phyloP scores from a whole-genome alignment of 257 asterid genomes.

The Fraxinus quadrangulata region DNA sequence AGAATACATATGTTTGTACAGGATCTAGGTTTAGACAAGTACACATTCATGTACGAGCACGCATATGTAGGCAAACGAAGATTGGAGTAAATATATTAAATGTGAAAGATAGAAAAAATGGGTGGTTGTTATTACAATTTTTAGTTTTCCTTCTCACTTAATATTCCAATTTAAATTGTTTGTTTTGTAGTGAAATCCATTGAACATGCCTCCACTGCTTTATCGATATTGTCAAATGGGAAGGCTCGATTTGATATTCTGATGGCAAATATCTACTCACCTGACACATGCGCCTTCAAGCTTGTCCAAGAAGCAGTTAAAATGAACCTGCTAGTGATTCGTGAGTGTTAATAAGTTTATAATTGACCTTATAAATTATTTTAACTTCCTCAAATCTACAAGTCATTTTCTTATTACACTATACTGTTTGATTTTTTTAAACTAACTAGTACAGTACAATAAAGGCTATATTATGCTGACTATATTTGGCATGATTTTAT shows the following conservation, averaged over 20 bases:
- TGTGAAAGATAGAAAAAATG: too few relatives aligned
- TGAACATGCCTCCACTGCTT: conserved; percentile 7
- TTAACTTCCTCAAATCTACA: neutral
- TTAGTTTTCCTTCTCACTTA: too few relatives aligned
- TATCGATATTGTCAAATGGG: neutral
- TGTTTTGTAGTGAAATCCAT: neutral
- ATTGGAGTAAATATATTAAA: neutral
- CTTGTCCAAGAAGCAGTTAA: neutral
- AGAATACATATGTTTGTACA: too few relatives aligned
- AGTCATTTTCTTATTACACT: neutral
- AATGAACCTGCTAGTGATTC: conserved; percentile 2
- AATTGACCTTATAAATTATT: neutral
- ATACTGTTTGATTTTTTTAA: neutral
- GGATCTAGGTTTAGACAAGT: neutral
- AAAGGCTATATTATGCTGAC: neutral
- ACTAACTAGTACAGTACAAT: too few relatives aligned
- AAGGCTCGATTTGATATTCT: conserved; percentile 5
- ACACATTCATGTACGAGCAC: too few relatives aligned
- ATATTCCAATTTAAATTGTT: neutral
- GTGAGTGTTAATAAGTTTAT: neutral
- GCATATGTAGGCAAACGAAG: neutral
- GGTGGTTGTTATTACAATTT: too few relatives aligned
- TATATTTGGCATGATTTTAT: neutral
- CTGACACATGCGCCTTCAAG: neutral
- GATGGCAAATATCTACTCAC: neutral